phyloP scores from a whole-genome alignment of 1,284 basidiomycete genomes.

The Ustilago cynodontis region DNA sequence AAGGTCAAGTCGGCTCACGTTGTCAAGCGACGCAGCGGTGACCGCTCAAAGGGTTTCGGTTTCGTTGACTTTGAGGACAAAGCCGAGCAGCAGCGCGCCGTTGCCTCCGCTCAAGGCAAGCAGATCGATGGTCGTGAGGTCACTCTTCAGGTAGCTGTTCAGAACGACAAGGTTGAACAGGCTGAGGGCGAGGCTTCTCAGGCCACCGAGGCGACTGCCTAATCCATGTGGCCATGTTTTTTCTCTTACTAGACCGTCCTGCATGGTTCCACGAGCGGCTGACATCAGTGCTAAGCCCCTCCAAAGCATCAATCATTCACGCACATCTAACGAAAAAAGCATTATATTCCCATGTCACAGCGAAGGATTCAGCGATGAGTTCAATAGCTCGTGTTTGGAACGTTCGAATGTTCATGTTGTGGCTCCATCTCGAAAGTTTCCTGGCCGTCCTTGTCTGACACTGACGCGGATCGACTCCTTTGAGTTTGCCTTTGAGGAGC shows the following conservation, averaged over 20 bases:
- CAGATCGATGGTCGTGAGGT: constrained; percentile 56
- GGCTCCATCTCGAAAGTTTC: constrained; percentile 22
- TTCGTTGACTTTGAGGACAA: constrained; percentile 61
- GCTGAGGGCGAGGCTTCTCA: constrained; percentile 15
- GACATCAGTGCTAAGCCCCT: constrained; percentile 1
- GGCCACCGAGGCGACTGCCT: constrained; percentile 9
- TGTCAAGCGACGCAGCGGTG: constrained; percentile 54
- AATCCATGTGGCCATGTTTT: background rate
- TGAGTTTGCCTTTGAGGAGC: background rate
- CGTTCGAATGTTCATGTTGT: background rate
- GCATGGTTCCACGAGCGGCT: background rate
- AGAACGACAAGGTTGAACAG: constrained; percentile 39
- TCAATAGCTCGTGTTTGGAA: constrained; percentile 7
- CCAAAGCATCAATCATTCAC: background rate
- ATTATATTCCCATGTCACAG: constrained; percentile 12
- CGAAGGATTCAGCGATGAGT: background rate
- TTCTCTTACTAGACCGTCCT: constrained; percentile 1
- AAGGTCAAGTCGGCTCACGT: constrained; percentile 61
- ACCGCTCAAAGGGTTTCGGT: constrained; percentile 62
- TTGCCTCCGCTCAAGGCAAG: constrained; percentile 52
- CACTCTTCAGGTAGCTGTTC: constrained; percentile 55
- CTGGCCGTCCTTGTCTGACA: constrained; percentile 7
- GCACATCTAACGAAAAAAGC: constrained; percentile 7
- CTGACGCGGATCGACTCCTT: constrained; percentile 8
- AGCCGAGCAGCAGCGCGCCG: constrained; percentile 60